Evolutionary conservation across 768 basidiomycete genomes (phyloP).

Genomic region (Lactarius hatsudake): DNA sequence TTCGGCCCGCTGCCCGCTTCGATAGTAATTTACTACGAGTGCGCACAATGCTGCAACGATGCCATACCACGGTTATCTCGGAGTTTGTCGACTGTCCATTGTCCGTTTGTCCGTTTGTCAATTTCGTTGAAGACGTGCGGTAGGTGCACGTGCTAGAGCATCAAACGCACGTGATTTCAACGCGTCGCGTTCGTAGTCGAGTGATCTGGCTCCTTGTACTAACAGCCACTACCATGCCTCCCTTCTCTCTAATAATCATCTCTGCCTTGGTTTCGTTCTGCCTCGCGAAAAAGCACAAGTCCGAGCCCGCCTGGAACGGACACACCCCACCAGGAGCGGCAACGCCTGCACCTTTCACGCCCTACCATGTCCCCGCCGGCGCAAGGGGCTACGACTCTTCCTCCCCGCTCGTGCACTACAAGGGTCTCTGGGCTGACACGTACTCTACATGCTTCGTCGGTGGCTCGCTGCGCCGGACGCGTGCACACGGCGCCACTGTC

Average conservation of each 20-base stretch:
- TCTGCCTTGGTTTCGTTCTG: background rate
- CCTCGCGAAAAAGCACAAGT: background rate
- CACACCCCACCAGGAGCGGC: slow-evolving; percentile 50
- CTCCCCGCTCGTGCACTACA: slow-evolving; percentile 63
- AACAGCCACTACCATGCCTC: background rate
- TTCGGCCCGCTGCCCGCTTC: background rate
- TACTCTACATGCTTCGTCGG: slow-evolving; percentile 52
- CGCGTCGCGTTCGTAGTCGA: too few species aligned
- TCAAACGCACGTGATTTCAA: background rate
- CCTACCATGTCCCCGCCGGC: slow-evolving; percentile 73
- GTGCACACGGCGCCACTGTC: slow-evolving; percentile 46
- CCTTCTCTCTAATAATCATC: background rate
- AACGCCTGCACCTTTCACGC: slow-evolving; percentile 48
- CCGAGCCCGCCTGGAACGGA: slow-evolving; percentile 69
- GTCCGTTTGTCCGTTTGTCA: too few species aligned
- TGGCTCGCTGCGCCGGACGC: slow-evolving; percentile 51
- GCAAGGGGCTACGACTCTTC: slow-evolving; percentile 67
- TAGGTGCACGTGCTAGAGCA: background rate
- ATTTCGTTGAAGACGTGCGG: too few species aligned
- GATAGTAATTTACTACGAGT: background rate
- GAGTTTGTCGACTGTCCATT: background rate
- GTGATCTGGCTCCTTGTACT: too few species aligned
- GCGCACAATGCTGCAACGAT: background rate
- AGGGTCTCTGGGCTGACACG: slow-evolving; percentile 55
- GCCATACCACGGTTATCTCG: background rate